Evolutionary conservation across 2,329 filamentous ascomycete genomes (phyloP), one percentile per base, ranked within the genome.

Genomic region (Aspergillus ruber): DNA sequence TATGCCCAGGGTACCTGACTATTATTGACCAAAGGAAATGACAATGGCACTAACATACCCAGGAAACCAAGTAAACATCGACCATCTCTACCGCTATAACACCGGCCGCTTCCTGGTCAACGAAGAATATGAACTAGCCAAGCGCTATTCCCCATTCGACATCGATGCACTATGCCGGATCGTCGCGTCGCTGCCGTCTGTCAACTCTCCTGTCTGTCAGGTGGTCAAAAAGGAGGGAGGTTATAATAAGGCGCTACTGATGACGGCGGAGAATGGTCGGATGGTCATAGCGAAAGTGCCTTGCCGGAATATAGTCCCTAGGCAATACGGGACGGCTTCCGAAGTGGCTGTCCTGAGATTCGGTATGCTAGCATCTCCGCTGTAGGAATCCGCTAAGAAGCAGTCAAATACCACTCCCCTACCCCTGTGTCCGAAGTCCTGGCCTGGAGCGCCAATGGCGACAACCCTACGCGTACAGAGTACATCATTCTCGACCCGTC

Each of bases 401-500:
- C 33, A 53, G 23, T 54, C 52, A 49, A 60, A 55, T 40, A 35
- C 6, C 50, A 50, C 54, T 44, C 54, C 4, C 41, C 50, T 27
- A 48, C 45, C 20, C 62, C 62, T 0, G 63, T 63, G 21, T 60
- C 60, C 1, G 55, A 57, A 46, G 59, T 67, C 13, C 39, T 63
- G 18, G 57, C 58, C 3, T 66, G 59, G 60, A 53, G 48, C 42
- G 53, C 54, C 4, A 51, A 61, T 29, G 2, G 46, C 2, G 56
- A 53, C 6, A 65, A 67, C 21, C 56, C 60, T 8, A 53, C 67
- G 10, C 57, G 59, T 3, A 56, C 55, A 3, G 66, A 69, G 50
- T 68, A 65, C 36, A 66, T 68, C 20, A 50, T 69, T 8, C 62
- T 66, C 56, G 63, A 68, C 43, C 62, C 62, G 43, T 56, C 56